Evolutionary conservation across 768 basidiomycete genomes (phyloP).

Genomic region (Panaeolus papilionaceus): DNA sequence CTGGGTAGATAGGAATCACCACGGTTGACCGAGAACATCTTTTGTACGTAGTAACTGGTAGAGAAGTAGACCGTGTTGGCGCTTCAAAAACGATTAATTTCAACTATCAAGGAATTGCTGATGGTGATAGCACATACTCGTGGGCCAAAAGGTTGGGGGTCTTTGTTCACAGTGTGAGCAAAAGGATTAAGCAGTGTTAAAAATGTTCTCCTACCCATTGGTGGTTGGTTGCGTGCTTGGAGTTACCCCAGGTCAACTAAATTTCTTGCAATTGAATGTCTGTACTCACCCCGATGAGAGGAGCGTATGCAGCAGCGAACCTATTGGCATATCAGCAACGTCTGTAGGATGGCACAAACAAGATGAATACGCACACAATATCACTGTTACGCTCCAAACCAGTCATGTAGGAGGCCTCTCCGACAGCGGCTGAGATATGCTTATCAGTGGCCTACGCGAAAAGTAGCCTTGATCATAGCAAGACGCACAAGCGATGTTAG

Average conservation of each 20-base stretch:
- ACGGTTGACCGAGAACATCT: slow-evolving; percentile 2
- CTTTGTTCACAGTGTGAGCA: not conserved
- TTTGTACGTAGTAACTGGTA: slow-evolving; percentile 5
- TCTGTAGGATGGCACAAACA: not conserved
- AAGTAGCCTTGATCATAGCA: not conserved
- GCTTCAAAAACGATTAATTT: not conserved
- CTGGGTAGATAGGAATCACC: slow-evolving; percentile 3
- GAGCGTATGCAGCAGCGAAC: slow-evolving; percentile 8
- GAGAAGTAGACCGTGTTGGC: slow-evolving; percentile 7
- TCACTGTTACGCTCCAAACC: slow-evolving; percentile 9
- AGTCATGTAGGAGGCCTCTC: slow-evolving; percentile 12
- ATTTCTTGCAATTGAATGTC: not conserved
- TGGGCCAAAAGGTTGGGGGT: slow-evolving; percentile 6
- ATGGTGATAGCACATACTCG: not conserved
- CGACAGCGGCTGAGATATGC: not conserved
- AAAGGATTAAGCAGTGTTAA: not conserved
- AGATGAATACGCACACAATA: not conserved
- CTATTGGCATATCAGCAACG: not conserved
- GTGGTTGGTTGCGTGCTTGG: not conserved
- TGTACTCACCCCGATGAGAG: not conserved
- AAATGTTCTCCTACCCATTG: not conserved
- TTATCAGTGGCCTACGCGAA: not conserved
- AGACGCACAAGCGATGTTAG: slow-evolving; percentile 6
- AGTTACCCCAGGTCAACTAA: not conserved
- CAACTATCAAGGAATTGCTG: not conserved